Evolutionary conservation across 2,329 filamentous ascomycete species (phyloP).

Genomic region (Cladosporium velox): DNA sequence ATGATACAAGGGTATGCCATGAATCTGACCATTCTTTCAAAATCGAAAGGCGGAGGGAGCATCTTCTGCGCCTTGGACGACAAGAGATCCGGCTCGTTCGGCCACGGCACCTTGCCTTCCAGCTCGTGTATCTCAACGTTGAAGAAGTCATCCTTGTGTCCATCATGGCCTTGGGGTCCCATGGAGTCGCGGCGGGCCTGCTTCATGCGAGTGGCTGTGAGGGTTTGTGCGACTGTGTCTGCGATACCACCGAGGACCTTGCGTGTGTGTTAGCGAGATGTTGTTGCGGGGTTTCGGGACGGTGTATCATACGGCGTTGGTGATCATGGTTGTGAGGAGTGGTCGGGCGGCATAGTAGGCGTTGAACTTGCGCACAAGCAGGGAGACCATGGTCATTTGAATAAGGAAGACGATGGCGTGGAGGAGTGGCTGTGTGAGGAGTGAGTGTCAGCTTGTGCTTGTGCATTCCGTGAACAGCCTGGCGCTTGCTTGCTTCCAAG

Average conservation of each 20-base stretch:
- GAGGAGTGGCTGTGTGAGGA: constrained; percentile 69
- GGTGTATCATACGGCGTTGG: constrained; percentile 72
- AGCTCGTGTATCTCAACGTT: constrained; percentile 88
- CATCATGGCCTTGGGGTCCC: constrained; percentile 58
- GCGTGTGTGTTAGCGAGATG: constrained; percentile 16
- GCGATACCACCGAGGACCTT: constrained; percentile 87
- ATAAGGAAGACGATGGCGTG: constrained; percentile 82
- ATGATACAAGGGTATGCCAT: constrained; percentile 98
- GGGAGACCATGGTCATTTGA: constrained; percentile 82
- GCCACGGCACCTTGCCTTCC: constrained; percentile 73
- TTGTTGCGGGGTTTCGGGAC: constrained; percentile 10
- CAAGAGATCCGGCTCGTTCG: constrained; percentile 63
- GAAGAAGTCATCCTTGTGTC: constrained; percentile 66
- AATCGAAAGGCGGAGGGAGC: constrained; percentile 85
- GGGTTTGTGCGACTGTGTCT: constrained; percentile 91
- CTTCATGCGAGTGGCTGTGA: constrained; percentile 77
- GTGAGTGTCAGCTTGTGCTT: constrained; percentile 11
- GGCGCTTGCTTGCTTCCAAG: background rate
- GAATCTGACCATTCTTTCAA: constrained; percentile 89
- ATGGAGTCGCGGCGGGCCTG: constrained; percentile 45
- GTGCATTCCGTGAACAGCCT: constrained; percentile 3
- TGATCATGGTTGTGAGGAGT: constrained; percentile 99
- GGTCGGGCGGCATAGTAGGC: constrained; percentile 89
- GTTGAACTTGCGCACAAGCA: constrained; percentile 86
- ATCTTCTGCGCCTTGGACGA: constrained; percentile 54